A percentile compares a stretch with the other conserved stretches of the same genome.
These are phyloP conservation scores for Dioszegia aurantiaca DNA, from an alignment of 768 basidiomycete genomes.

Conservation along the genomic window DNA sequence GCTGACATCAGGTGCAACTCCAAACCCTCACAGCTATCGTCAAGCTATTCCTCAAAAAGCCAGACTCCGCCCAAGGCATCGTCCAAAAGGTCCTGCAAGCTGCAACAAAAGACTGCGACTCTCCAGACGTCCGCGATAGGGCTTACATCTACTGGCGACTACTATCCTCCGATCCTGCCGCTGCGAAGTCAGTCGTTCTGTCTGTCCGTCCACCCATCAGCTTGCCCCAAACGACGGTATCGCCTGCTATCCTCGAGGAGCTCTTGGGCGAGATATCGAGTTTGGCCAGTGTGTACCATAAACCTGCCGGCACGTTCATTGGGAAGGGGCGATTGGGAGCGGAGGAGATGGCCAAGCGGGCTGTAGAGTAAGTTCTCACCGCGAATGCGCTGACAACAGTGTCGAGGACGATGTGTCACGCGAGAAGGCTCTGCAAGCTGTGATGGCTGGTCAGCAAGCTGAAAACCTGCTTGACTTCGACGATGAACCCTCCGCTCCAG, in stretches of 20 bases:
- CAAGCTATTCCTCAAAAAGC: constrained; percentile 92
- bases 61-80: constrained; percentile 83
- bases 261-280: constrained; percentile 83
- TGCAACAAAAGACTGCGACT: constrained; percentile 95
- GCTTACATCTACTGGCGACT: constrained; percentile 98
- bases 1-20: constrained; percentile 57
- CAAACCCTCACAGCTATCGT: constrained; percentile 83
- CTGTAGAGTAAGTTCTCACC: constrained; percentile 41
- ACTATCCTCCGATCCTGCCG: constrained; percentile 87
- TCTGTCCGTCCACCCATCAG: constrained; percentile 90
- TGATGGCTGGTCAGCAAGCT: constrained; percentile 84
- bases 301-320: constrained; percentile 91
- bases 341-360: constrained; percentile 47
- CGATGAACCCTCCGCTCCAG: constrained; percentile 59
- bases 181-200: constrained; percentile 90
- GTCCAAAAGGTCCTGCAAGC: constrained; percentile 90
- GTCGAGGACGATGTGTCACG: constrained; percentile 70
- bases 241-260: constrained; percentile 83
- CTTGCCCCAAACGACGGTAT: constrained; percentile 83
- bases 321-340: constrained; percentile 76
- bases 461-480: constrained; percentile 96
- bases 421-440: constrained; percentile 84
- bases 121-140: constrained; percentile 90
- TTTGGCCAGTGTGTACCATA: constrained; percentile 94
- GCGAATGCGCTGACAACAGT: constrained; percentile 51